A percentile compares a stretch with the other conserved stretches of the same genome.
These are phyloP conservation scores for Tardiomyces depauwii DNA, from an alignment of 1,139 yeast genomes.

Conservation along the genomic window DNA sequence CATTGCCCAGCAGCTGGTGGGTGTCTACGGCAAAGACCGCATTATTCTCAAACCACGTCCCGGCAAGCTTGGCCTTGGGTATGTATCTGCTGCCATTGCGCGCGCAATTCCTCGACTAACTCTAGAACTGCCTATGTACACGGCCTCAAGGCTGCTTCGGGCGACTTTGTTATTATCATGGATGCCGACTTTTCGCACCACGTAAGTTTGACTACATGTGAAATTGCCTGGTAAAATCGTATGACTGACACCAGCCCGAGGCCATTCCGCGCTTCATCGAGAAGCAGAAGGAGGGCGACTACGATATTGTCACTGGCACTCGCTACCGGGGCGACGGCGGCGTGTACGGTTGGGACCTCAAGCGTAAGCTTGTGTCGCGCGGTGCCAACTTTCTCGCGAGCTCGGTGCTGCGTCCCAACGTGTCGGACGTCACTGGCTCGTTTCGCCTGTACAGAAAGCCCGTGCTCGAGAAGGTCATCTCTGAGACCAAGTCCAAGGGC, in stretches of 20 bases:
- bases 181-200: constrained; percentile 77
- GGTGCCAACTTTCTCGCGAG: constrained; percentile 77
- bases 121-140: constrained; percentile 59
- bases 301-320: constrained; percentile 78
- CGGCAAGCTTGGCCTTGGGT: constrained; percentile 67
- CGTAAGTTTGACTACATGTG: no score
- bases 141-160: constrained; percentile 62
- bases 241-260: constrained; percentile 43
- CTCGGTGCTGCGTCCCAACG: constrained; percentile 59
- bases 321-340: constrained; percentile 78
- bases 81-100: background rate
- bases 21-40: constrained; percentile 51
- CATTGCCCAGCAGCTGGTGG: constrained; percentile 53
- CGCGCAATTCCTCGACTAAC: no score
- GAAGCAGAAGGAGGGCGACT: constrained; percentile 53
- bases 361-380: constrained; percentile 66
- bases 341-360: constrained; percentile 78
- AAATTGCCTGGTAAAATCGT: no score
- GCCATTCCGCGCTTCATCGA: constrained; percentile 68
- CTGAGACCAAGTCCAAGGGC: constrained; percentile 64
- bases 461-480: constrained; percentile 55
- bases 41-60: constrained; percentile 63
- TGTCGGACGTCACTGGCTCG: constrained; percentile 70
- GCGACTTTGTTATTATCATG: constrained; percentile 72
- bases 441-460: constrained; percentile 68